Base-by-base conservation (phyloP, 2,329 filamentous ascomycete species). In the Cephalotrichum gorgonifer region DNA sequence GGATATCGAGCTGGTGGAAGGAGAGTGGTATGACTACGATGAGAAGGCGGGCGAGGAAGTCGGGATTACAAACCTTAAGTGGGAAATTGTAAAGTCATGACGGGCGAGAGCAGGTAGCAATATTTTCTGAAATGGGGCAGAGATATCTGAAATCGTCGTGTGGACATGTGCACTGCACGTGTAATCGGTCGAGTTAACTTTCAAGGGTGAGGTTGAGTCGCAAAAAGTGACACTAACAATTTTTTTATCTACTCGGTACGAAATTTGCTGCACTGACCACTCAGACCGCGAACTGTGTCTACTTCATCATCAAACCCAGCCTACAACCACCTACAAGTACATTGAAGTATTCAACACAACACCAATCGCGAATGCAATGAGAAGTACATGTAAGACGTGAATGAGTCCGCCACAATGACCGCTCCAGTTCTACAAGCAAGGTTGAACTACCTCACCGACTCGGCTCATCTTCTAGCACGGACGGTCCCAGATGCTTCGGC, bases 11-110 rank as follows among this genome's bases (percentile, higher is more conserved):
- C 68, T 98, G 49, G 72, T 73, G 0, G 93, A 98, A 26, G 91
- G 87, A 25, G 93, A 98, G 59, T 98, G 93, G 93, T 98, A 86
- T 65, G 91, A 97, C 58, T 98, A 97, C 60, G 90, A 97, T 57
- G 90, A 97, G 68, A 96, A 97, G 72, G 78, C 87, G 1, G 77
- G 84, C 1, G 88, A 95, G 45, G 90, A 97, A 65, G 90, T 96
- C 43, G 93, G 87, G 65, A 89, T 96, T 63, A 91, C 88, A 63
- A 87, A 93, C 27, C 66, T 95, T 49, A 86, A 79, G 53, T 98
- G 89, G 88, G 83, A 89, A 56, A 85, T 98, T 56, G 76, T 43
- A 22, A 26, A 26, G 23, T 43, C 22, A 27, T 26, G 22, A 26
- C n/a, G 8, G n/a, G 23, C 41, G 3, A 3, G 23, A 6, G 38